Conservation (phyloP, 2,329 filamentous ascomycete genomes). For the Neurospora sp. region DNA sequence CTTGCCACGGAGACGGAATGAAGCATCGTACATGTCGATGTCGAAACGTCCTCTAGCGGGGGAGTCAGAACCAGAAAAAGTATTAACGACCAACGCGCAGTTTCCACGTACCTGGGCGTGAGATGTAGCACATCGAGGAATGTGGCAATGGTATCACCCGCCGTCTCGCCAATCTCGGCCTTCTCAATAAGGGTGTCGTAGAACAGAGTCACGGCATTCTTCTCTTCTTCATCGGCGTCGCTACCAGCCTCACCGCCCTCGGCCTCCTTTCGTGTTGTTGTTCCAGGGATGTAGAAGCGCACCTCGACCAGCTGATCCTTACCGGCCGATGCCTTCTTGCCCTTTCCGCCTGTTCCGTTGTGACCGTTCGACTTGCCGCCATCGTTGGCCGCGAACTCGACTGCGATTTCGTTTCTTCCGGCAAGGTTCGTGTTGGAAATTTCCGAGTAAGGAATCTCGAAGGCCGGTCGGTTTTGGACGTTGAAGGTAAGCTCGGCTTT, state of each 20-base stretch:
- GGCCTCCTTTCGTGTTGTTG: constrained; percentile 65
- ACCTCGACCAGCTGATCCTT: constrained; percentile 95
- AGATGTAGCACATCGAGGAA: constrained; percentile 96
- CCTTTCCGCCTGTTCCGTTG: constrained; percentile 61
- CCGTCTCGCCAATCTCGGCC: constrained; percentile 96
- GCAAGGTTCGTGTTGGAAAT: constrained; percentile 97
- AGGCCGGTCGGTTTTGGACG: constrained; percentile 90
- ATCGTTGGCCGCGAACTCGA: constrained; percentile 78
- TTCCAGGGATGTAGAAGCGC: constrained; percentile 96
- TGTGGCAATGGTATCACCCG: constrained; percentile 95
- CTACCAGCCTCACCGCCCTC: constrained; percentile 66
- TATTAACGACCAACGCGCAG: background rate
- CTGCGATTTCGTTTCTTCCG: constrained; percentile 93
- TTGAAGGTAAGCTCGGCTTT: constrained; percentile 95
- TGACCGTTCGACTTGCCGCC: constrained; percentile 64
- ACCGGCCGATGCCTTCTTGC: constrained; percentile 81
- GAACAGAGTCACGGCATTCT: constrained; percentile 93
- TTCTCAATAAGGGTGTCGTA: constrained; percentile 98
- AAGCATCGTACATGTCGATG: constrained; percentile 98
- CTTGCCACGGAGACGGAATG: constrained; percentile 93
- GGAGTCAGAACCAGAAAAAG: constrained; percentile 1
- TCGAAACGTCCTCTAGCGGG: constrained; percentile 83
- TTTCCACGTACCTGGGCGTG: constrained; percentile 63
- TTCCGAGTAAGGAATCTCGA: constrained; percentile 94
- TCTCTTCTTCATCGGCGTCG: constrained; percentile 64